Conservation (phyloP, 2,329 filamentous ascomycete species). For the Cryphonectria japonica region DNA sequence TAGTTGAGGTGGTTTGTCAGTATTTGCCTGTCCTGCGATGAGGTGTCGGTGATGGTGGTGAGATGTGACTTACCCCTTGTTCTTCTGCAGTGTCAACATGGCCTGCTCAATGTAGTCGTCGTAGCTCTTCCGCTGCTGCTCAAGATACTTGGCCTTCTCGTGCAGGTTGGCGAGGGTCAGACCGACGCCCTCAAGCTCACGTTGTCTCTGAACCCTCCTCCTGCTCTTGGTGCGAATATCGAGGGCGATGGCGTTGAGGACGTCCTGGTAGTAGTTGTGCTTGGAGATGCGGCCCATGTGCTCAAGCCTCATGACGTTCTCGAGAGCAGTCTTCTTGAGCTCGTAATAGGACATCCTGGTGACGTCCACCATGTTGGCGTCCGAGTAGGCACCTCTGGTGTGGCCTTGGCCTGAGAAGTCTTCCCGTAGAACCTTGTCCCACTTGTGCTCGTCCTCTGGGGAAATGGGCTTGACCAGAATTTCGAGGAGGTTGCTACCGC, state of each 20-base stretch:
- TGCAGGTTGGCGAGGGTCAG: constrained; percentile 75
- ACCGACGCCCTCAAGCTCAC: constrained; percentile 83
- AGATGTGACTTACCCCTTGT: constrained; percentile 71
- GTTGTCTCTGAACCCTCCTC: constrained; percentile 85
- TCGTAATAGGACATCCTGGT: constrained; percentile 88
- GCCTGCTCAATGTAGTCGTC: constrained; percentile 99
- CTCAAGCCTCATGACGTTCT: constrained; percentile 91
- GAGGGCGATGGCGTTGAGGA: constrained; percentile 95
- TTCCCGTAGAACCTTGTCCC: constrained; percentile 79
- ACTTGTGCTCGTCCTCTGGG: constrained; percentile 86
- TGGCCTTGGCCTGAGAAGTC: constrained; percentile 73
- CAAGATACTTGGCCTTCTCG: constrained; percentile 88
- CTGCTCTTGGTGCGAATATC: constrained; percentile 98
- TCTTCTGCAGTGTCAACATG: constrained; percentile 95
- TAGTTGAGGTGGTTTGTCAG: constrained; percentile 40
- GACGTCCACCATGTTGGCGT: constrained; percentile 85
- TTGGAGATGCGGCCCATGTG: constrained; percentile 84
- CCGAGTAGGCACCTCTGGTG: constrained; percentile 85
- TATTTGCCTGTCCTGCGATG: constrained; percentile 11
- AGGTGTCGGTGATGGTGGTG: constrained; percentile 7
- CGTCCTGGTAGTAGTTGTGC: constrained; percentile 92
- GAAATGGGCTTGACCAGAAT: constrained; percentile 90
- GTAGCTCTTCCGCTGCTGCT: constrained; percentile 95
- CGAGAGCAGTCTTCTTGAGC: constrained; percentile 87
- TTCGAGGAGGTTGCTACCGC: constrained; percentile 88